Base-by-base conservation (phyloP, 1,139 yeast genomes). In the Hemisphaericaspora subhashii region DNA sequence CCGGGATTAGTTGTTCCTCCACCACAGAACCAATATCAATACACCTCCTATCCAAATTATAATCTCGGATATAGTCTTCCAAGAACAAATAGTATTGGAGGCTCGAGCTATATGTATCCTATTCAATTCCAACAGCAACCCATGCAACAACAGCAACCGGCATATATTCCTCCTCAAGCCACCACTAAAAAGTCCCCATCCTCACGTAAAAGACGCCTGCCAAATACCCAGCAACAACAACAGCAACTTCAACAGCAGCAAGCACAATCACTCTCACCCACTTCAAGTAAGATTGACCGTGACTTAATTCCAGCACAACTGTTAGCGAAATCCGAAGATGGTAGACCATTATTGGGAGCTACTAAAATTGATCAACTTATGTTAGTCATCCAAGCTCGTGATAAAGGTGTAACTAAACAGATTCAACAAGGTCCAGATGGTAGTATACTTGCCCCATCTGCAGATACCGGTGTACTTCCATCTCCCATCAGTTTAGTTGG, bases 361-460 rank as follows among this genome's bases (percentile, higher is more conserved):
- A 87, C 96, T 0, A 85, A 85, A 55, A 87, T 89, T 31, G 97
- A 89, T 60, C 94, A 85, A 53, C 66, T 89, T 54, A 87, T 89
- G 96, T 70, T 89, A 42, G 86, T 88, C 26, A 84, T 89, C 40
- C 96, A 89, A 58, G 95, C 96, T 0, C 73, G 94, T 41, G 86
- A 83, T 45, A 83, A 85, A 45, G 88, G 89, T 14, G 74, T 81
- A 24, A 78, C 77, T 7, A 76, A 79, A 16, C 73, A 72, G 28
- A 82, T 83, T 30, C 73, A 74, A 36, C 82, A 80, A 43, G 78
- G 81, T 1, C 74, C 77, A 3, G 89, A 83, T 58, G 89, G 89
- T 4, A 72, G 74, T 38, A 66, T 70, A 21, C 50, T 69, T 33
- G 48, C 48, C 34, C 81, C 79, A 41, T 76, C 81, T 1, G 55